These are phyloP conservation scores for Tieghemiomyces parasiticus DNA, from an alignment of 192 early-diverging fungal genomes.

Conservation along the genomic window DNA sequence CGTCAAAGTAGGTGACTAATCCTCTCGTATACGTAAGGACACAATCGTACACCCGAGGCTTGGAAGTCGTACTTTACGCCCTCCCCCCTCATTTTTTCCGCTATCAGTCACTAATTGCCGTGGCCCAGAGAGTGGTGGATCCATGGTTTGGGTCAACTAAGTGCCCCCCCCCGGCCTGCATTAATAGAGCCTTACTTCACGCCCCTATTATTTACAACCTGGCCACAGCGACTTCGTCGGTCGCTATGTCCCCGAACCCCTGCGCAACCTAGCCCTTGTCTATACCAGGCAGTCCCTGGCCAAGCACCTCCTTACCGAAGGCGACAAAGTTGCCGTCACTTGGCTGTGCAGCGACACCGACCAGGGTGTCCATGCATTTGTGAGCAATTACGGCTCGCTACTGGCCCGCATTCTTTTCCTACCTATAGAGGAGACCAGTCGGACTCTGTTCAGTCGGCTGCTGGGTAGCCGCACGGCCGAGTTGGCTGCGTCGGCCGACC, in stretches of 20 bases:
- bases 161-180: too few species aligned
- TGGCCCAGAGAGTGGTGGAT: too few species aligned
- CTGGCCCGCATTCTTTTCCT: conserved; percentile 82
- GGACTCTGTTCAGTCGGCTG: conserved; percentile 70
- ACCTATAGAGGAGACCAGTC: conserved; percentile 81
- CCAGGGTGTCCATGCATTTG: conserved; percentile 74
- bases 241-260: background rate
- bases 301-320: conserved; percentile 91
- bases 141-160: too few species aligned
- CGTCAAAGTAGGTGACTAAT: too few species aligned
- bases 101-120: too few species aligned
- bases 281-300: conserved; percentile 76
- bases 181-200: too few species aligned
- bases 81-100: too few species aligned
- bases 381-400: conserved; percentile 81
- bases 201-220: too few species aligned
- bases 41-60: too few species aligned
- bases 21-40: too few species aligned
- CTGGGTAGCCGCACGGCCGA: conserved; percentile 15
- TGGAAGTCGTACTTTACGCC: too few species aligned
- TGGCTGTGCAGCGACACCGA: conserved; percentile 30
- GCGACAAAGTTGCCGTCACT: conserved; percentile 87
- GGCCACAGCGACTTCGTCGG: too few species aligned
- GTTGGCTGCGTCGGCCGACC: conserved; percentile 12
- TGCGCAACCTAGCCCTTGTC: conserved; percentile 50